Conservation (phyloP, 306 rosid genomes). For the Herpetospermum pedunculosum region DNA sequence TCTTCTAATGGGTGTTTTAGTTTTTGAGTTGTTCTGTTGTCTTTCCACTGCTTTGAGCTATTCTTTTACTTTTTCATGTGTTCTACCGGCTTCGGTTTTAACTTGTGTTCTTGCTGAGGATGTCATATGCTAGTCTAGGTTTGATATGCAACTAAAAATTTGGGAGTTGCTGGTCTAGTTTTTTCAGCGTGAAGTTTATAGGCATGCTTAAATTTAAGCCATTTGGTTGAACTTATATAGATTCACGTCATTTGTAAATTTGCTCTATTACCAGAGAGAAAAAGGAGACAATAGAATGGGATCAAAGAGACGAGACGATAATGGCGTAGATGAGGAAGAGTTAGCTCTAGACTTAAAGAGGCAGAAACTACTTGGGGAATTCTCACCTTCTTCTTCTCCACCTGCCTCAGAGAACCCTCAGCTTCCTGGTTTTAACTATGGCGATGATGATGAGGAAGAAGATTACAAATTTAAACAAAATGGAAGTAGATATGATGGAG, state of each 20-base stretch:
- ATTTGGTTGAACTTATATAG: neutral
- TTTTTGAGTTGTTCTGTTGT: too few relatives aligned
- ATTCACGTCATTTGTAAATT: neutral
- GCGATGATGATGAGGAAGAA: constrained; percentile 42
- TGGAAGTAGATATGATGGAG: constrained; percentile 27
- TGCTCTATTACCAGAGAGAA: neutral
- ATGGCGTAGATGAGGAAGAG: constrained; percentile 6
- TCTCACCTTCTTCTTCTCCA: constrained; percentile 8
- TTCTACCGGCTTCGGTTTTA: too few relatives aligned
- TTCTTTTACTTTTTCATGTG: too few relatives aligned
- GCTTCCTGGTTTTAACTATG: constrained; percentile 44
- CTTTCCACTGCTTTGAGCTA: too few relatives aligned
- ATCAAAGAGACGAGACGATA: constrained; percentile 21
- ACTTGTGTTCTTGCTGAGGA: neutral
- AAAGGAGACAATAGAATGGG: constrained; percentile 10
- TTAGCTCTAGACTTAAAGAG: constrained; percentile 18
- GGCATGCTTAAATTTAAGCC: neutral
- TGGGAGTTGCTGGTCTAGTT: neutral
- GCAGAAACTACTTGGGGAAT: constrained; percentile 11
- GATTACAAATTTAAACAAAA: constrained; percentile 19
- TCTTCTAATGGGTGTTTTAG: too few relatives aligned
- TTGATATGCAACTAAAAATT: neutral
- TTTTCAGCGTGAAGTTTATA: neutral
- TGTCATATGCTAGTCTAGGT: neutral
- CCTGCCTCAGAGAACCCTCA: constrained; percentile 15